Evolutionary conservation across 108 stramenopile genomes (phyloP).

Genomic region (Stephanodiscus minutulus): DNA sequence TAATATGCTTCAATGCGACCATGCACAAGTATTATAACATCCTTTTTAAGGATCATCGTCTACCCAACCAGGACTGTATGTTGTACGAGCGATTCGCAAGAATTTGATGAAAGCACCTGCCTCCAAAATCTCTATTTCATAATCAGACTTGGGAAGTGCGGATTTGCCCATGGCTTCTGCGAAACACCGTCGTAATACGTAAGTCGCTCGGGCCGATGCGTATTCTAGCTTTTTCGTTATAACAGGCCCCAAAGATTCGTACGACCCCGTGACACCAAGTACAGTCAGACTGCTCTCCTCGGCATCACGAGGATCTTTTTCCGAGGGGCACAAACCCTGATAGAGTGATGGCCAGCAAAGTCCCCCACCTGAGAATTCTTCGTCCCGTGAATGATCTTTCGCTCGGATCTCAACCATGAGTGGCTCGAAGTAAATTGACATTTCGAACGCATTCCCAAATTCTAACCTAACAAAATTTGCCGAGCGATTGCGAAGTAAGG

Average conservation of each 20-base stretch:
- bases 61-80: conserved; percentile 75
- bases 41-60: conserved; percentile 52
- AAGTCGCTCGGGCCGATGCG: conserved; percentile 77
- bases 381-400: neutral
- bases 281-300: conserved; percentile 16
- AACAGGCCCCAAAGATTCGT: conserved; percentile 54
- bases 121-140: conserved; percentile 80
- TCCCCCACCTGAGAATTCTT: conserved; percentile 11
- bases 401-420: conserved; percentile 73
- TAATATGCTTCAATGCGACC: neutral
- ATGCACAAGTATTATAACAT: neutral
- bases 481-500: conserved; percentile 41
- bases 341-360: conserved; percentile 34
- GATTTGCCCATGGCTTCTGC: conserved; percentile 39
- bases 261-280: conserved; percentile 55
- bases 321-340: conserved; percentile 31
- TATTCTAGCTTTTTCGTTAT: conserved; percentile 73
- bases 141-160: conserved; percentile 51
- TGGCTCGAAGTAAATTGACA: conserved; percentile 78
- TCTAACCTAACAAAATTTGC: conserved; percentile 59
- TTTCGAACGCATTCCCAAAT: conserved; percentile 76
- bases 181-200: conserved; percentile 71
- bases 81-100: conserved; percentile 63
- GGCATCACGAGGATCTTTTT: neutral
- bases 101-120: conserved; percentile 71